Evolutionary conservation across 2,329 filamentous ascomycete species (phyloP), one percentile per base, ranked within the genome.

Genomic region (Beauveria varroae): DNA sequence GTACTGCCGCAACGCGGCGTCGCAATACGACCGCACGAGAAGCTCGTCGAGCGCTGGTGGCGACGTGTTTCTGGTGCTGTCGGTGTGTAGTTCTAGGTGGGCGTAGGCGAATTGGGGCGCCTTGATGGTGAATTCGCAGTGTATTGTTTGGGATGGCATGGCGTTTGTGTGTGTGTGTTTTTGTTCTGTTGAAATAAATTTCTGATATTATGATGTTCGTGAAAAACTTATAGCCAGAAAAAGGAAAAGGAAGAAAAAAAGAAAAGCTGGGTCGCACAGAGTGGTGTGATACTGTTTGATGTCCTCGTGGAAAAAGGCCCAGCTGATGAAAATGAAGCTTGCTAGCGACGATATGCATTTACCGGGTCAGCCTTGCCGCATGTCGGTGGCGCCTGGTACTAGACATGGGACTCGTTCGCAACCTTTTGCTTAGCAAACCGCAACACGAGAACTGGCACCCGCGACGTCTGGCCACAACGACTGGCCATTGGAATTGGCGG

Each of bases 1-100:
- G 67, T 90, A 92, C 64, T 88, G 83, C 1, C 77, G 78, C 8
- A 93, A 75, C 0, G 89, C 86, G 1, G 81, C 72, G 2, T 81
- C 83, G 66, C 89, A 82, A 68, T 89, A 86, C 0, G 84, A 77
- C 40, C 83, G 84, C 20, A 82, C 78, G 43, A 86, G 86, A 3
- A 91, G 74, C 3, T 79, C 75, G 72, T 92, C 88, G 6, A 90
- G 74, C 1, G 34, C 10, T 1, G 34, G 34, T 6, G 34, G 65
- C 50, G 3, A 60, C 55, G 16, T 54, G 51, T 40, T 64, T 20
- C 71, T 67, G 50, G 70, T 75, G 62, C 76, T 68, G 28, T 59
- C 55, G 20, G 16, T 60, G 37, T 43, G 46, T 14, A 85, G 74
- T 65, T 82, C 73, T 0, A 88, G 74, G 63, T 84, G 82, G 34